Base-by-base conservation (phyloP, 2,329 filamentous ascomycete species). In the Didymella pomorum region DNA sequence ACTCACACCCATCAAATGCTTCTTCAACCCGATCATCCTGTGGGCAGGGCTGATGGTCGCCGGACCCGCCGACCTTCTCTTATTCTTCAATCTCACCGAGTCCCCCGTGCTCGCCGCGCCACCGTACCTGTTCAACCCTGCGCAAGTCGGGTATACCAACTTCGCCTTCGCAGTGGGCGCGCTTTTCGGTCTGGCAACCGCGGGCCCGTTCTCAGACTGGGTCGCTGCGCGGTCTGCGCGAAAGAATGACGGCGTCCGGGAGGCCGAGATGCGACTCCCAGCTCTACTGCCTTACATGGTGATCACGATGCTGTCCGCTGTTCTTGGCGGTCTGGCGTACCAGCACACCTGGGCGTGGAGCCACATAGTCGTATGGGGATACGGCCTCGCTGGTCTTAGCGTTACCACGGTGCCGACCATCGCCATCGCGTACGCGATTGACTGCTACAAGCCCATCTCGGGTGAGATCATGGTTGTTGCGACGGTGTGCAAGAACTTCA, bases 241-340 rank as follows among this genome's bases (percentile, higher is more conserved):
- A 48, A 79, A 78, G 63, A 87, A 87, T 60, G 70, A 77, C 0
- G 84, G 84, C 1, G 79, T 87, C 45, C 77, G 85, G 48, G 85
- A 87, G 71, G 81, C 84, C 0, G 84, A 87, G 65, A 86, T 87
- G 84, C 77, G 84, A 23, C 66, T 87, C 48, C 80, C 81, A 0
- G 71, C 71, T 0, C 49, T 75, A 11, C 65, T 66, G 56, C 82
- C 84, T 0, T 85, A 82, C 63, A 71, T 84, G 65, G 70, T 85
- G 26, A 80, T 83, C 14, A 81, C 83, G 3, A 74, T 82, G 25
- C 69, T 84, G 25, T 81, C 80, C 1, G 76, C 79, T 54, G 75
- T 81, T 10, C 71, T 84, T 3, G 83, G 82, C 26, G 80, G 79
- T 0, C 63, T 83, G 11, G 82, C 80, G 26, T 84, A 83, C 63